Base-by-base conservation (phyloP, 306 rosid genomes). In the Astragalus glycyphyllos region DNA sequence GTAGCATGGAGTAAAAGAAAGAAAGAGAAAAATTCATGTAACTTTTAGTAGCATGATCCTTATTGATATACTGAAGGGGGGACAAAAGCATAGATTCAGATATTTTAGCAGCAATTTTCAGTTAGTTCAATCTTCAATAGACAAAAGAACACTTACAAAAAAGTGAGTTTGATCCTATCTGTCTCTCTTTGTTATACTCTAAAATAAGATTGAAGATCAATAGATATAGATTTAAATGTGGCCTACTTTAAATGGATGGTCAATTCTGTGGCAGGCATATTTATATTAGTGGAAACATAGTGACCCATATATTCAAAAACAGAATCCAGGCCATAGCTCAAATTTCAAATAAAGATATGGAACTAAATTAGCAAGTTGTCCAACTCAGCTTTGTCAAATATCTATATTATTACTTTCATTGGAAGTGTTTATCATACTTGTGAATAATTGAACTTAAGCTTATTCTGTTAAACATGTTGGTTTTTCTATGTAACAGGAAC, bases 241-340 rank as follows among this genome's bases (percentile, higher is more conserved):
- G 68, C 76, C 86, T 61, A 63, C 79, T 23, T 48, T 72, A 29
- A 75, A 47, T 38, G 63, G 44, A 77, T 74, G 62, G 84, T 82
- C 82, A 82, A 71, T 75, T 79, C 61, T 68, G 51, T 47, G 44
- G 55, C 49, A 51, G 63, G 58, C 61, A 75, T 75, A 47, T 58
- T 63, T 54, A 72, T 58, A 60, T 71, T 69, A 41, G 84, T 72
- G 67, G 75, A 50, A 80, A 68, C 76, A 64, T 68, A 38, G 20
- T 13, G 63, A 73, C 40, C 76, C 79, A 63, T 64, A 57, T 69
- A 55, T 58, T 65, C 14, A 70, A 53, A 53, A 69, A 20, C 72
- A 58, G 58, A 60, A 45, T 65, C 11, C 71, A 77, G 13, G 29
- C 41, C 29, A 46, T 40, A 20, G 48, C 68, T 46, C 66, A 64